phyloP scores from a whole-genome alignment of 1,139 yeast genomes.

The Yamadazyma trypodendri region DNA sequence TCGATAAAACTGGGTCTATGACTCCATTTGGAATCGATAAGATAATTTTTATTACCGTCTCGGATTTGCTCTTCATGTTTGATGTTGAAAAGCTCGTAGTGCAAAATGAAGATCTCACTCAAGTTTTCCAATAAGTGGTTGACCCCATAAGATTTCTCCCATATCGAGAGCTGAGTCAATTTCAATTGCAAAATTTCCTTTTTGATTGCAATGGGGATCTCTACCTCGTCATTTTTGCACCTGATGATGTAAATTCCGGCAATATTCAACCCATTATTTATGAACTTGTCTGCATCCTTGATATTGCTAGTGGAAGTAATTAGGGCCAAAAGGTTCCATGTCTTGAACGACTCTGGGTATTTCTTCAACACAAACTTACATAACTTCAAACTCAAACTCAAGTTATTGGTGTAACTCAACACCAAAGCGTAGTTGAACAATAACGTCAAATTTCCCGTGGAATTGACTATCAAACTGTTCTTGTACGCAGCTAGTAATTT shows the following conservation, averaged over 20 bases:
- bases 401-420: conserved; percentile 29
- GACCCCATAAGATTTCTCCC: conserved; percentile 63
- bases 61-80: conserved; percentile 19
- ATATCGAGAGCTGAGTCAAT: conserved; percentile 70
- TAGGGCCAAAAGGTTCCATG: conserved; percentile 46
- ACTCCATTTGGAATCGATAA: conserved; percentile 35
- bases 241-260: conserved; percentile 40
- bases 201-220: conserved; percentile 40
- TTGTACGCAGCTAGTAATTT: conserved; percentile 28
- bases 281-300: conserved; percentile 38
- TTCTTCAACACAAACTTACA: conserved; percentile 44
- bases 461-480: conserved; percentile 38
- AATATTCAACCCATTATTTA: conserved; percentile 43
- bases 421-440: conserved; percentile 40
- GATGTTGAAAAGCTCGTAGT: conserved; percentile 51
- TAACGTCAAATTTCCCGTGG: conserved; percentile 34
- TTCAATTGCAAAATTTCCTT: conserved; percentile 67
- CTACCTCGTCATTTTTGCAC: conserved; percentile 27
- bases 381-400: conserved; percentile 33
- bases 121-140: conserved; percentile 62
- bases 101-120: conserved; percentile 64
- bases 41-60: conserved; percentile 10
- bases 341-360: conserved; percentile 44
- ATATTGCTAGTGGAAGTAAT: conserved; percentile 14
- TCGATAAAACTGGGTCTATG: conserved; percentile 50